Percentiles rank a stretch among this genome's conserved stretches.
These are phyloP conservation scores for Parasitella parasitica DNA, from an alignment of 371 early-diverging fungal species.

Conservation along the genomic window DNA sequence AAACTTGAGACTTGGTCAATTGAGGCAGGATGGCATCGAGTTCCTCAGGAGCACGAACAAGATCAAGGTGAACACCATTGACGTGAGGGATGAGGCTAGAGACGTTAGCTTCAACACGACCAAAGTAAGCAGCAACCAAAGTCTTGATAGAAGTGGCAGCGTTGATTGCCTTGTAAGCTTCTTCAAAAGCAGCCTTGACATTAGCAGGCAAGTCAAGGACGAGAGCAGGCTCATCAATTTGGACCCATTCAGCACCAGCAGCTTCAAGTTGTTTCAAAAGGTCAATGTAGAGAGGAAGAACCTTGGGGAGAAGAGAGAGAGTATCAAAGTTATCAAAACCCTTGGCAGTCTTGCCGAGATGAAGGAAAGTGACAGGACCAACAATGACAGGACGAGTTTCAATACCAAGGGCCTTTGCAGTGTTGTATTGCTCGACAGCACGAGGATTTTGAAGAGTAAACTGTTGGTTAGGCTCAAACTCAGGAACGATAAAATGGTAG, in stretches of 20 bases:
- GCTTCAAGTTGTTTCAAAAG: constrained; percentile 74
- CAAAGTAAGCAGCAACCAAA: constrained; percentile 94
- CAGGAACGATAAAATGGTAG: constrained; percentile 91
- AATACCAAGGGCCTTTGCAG: constrained; percentile 92
- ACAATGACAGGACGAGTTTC: constrained; percentile 89
- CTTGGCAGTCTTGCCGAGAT: constrained; percentile 81
- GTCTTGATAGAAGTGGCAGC: constrained; percentile 62
- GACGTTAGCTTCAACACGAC: constrained; percentile 76
- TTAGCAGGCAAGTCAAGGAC: constrained; percentile 69
- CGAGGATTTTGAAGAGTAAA: constrained; percentile 76
- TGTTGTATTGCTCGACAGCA: constrained; percentile 84
- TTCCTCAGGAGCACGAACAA: constrained; percentile 85
- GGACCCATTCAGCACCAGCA: constrained; percentile 92
- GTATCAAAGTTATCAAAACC: constrained; percentile 65
- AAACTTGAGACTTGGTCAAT: constrained; percentile 51
- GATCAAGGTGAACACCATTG: constrained; percentile 87
- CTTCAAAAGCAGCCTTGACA: constrained; percentile 48
- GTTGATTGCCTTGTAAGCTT: constrained; percentile 71
- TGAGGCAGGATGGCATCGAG: constrained; percentile 69
- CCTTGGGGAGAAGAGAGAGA: constrained; percentile 67
- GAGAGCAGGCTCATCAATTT: constrained; percentile 91
- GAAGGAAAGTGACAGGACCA: constrained; percentile 90
- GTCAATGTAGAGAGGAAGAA: constrained; percentile 80
- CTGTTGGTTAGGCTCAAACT: constrained; percentile 72
- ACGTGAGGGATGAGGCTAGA: constrained; percentile 69